These are phyloP conservation scores for Fusarium tupiense DNA, from an alignment of 2,329 filamentous ascomycete species.

Conservation along the genomic window DNA sequence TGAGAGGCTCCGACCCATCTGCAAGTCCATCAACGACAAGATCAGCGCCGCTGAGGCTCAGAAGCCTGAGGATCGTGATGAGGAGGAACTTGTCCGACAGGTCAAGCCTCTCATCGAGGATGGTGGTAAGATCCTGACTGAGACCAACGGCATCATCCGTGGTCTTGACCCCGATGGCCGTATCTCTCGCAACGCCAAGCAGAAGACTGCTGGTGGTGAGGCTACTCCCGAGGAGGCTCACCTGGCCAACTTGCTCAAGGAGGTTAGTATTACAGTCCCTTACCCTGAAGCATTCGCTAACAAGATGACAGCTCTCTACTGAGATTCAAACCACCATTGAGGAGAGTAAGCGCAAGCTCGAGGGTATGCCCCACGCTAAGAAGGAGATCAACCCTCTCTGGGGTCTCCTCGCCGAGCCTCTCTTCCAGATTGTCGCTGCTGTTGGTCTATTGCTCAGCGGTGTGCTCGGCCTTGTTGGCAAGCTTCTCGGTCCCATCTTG, in stretches of 20 bases:
- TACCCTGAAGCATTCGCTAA: conserved; percentile 8
- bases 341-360: conserved; percentile 86
- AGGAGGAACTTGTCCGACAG: conserved; percentile 86
- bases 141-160: conserved; percentile 87
- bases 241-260: conserved; percentile 86
- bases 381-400: conserved; percentile 93
- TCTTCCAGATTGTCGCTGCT: conserved; percentile 92
- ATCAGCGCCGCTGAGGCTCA: conserved; percentile 84
- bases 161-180: conserved; percentile 89
- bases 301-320: conserved; percentile 69
- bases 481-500: conserved; percentile 61
- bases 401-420: conserved; percentile 81
- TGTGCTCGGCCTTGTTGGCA: conserved; percentile 85
- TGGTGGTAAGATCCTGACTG: conserved; percentile 81
- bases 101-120: conserved; percentile 92
- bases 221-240: conserved; percentile 78
- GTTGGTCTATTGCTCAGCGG: conserved; percentile 85
- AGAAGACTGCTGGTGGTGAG: conserved; percentile 76
- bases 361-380: conserved; percentile 93
- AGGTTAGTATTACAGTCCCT: conserved; percentile 52
- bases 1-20: conserved; percentile 84
- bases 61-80: conserved; percentile 87
- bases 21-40: conserved; percentile 86
- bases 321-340: conserved; percentile 86
- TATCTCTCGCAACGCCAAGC: conserved; percentile 86